phyloP scores from a whole-genome alignment of 768 basidiomycete species.

The Tylopilus felleus region DNA sequence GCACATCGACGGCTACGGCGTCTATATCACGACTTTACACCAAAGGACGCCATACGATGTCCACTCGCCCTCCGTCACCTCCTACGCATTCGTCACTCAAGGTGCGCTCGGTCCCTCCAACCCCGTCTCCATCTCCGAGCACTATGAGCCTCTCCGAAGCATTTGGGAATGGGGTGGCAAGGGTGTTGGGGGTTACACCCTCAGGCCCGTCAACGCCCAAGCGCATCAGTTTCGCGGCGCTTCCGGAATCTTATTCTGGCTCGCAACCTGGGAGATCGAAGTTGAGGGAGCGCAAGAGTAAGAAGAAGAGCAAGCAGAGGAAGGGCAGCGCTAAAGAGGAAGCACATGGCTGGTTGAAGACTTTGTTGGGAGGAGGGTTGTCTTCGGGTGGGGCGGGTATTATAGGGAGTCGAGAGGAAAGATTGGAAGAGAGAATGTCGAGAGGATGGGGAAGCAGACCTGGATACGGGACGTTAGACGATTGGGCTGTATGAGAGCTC shows the following conservation, averaged over 20 bases:
- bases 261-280: slow-evolving; percentile 34
- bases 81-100: slow-evolving; percentile 52
- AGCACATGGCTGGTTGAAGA: slow-evolving; percentile 23
- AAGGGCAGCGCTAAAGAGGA: slow-evolving; percentile 32
- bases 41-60: slow-evolving; percentile 53
- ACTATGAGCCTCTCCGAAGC: slow-evolving; percentile 23
- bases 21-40: slow-evolving; percentile 76
- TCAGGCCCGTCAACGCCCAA: slow-evolving; percentile 61
- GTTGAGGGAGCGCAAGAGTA: slow-evolving; percentile 30
- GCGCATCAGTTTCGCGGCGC: slow-evolving; percentile 73
- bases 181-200: slow-evolving; percentile 35
- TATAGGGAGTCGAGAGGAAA: slow-evolving; percentile 40
- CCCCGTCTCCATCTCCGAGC: slow-evolving; percentile 37
- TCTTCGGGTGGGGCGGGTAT: slow-evolving; percentile 22
- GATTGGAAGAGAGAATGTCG: slow-evolving; percentile 50
- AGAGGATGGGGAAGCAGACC: slow-evolving; percentile 47
- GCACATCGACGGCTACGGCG: slow-evolving; percentile 75
- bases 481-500: slow-evolving; percentile 48
- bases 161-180: slow-evolving; percentile 30
- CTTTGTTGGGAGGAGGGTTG: slow-evolving; percentile 18
- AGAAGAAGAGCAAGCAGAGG: slow-evolving; percentile 34
- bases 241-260: slow-evolving; percentile 62
- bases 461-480: slow-evolving; percentile 44
- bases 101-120: slow-evolving; percentile 34
- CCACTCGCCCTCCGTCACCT: slow-evolving; percentile 60